Evolutionary conservation across 805 yeast genomes (phyloP).

Genomic region (Zygotorulaspora sp.): DNA sequence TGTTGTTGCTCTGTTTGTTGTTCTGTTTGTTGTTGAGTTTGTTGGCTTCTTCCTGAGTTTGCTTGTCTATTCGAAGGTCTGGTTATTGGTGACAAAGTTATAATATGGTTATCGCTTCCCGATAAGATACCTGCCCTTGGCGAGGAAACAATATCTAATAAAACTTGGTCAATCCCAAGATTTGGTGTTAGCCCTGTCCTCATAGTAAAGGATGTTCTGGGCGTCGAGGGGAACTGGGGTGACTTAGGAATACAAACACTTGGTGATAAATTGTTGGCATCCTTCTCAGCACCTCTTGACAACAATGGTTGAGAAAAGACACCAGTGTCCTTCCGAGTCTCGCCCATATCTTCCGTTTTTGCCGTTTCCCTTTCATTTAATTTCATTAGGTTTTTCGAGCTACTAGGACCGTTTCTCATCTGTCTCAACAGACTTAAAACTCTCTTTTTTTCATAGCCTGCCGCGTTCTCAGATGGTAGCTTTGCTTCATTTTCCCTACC

Average conservation of each 20-base stretch:
- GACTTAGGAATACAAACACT: conserved; percentile 10
- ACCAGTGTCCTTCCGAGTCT: background rate
- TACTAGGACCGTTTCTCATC: conserved; percentile 24
- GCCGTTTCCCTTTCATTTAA: background rate
- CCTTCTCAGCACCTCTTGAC: background rate
- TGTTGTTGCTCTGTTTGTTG: conserved; percentile 17
- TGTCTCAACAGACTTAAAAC: conserved; percentile 29
- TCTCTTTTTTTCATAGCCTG: conserved; percentile 24
- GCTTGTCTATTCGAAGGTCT: conserved; percentile 6
- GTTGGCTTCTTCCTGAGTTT: conserved; percentile 1
- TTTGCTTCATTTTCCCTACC: background rate
- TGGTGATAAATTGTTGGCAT: conserved; percentile 1
- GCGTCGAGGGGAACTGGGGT: conserved; percentile 26
- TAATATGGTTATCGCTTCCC: conserved; percentile 9
- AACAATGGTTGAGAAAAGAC: background rate
- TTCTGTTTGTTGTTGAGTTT: conserved; percentile 8
- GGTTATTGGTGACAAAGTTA: conserved; percentile 16
- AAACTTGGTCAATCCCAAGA: conserved; percentile 24
- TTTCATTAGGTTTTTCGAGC: conserved; percentile 3
- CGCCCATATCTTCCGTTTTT: background rate
- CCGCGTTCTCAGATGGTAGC: background rate
- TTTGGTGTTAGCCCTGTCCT: conserved; percentile 28
- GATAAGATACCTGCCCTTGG: conserved; percentile 11
- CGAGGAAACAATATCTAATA: conserved; percentile 17
- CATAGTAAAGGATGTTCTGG: conserved; percentile 22